Percentiles rank a stretch among this genome's conserved stretches.
Evolutionary conservation across 2,329 filamentous ascomycete species (phyloP).

Genomic region (Trichoderma citrinoviride): DNA sequence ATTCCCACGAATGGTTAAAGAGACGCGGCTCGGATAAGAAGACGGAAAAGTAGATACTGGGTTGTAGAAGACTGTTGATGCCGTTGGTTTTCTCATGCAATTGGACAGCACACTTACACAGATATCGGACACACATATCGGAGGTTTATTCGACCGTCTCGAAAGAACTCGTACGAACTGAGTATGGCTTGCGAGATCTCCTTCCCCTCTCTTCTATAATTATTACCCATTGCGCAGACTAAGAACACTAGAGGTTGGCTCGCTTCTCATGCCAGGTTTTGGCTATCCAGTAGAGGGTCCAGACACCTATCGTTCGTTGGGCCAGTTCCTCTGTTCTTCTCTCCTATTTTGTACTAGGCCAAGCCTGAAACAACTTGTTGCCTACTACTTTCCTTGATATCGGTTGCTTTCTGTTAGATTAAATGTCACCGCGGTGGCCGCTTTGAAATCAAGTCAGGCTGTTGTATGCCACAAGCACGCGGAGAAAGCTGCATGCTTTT

Average conservation of each 20-base stretch:
- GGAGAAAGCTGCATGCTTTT: no score
- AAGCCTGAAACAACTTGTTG: neutral
- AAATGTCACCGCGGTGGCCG: no score
- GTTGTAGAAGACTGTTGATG: neutral
- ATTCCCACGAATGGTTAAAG: neutral
- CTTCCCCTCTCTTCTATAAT: no score
- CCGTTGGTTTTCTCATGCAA: neutral
- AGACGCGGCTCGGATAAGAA: neutral
- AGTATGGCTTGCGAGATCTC: no score
- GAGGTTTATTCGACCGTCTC: no score
- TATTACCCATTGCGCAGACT: no score
- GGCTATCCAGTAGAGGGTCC: neutral
- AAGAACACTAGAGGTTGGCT: neutral
- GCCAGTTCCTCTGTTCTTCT: neutral
- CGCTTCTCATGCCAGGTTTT: neutral
- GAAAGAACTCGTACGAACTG: no score
- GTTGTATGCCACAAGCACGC: no score
- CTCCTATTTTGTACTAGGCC: neutral
- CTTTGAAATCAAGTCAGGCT: no score
- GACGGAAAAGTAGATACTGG: neutral
- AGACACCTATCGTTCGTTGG: neutral
- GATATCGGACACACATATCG: neutral
- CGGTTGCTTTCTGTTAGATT: no score
- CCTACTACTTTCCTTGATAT: neutral
- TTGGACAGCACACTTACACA: neutral